A percentile compares a stretch with the other conserved stretches of the same genome.
These are phyloP conservation scores for Royoungia palumana DNA, from an alignment of 768 basidiomycete species.

Conservation along the genomic window DNA sequence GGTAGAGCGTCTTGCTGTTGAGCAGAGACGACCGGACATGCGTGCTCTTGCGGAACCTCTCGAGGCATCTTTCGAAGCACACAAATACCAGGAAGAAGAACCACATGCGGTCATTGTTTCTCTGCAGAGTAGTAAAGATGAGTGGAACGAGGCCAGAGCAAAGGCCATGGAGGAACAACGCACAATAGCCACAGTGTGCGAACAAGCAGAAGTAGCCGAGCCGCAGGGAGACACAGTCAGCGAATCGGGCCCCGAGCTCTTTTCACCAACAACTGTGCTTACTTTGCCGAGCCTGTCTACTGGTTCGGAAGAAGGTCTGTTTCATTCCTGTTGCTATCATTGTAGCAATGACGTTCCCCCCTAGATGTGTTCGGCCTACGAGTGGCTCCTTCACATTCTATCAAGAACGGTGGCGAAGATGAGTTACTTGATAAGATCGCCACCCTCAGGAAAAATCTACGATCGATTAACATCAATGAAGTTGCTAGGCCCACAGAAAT, in stretches of 20 bases:
- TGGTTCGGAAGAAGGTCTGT: slow-evolving; percentile 25
- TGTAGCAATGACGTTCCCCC: slow-evolving; percentile 1
- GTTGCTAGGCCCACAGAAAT: slow-evolving; percentile 41
- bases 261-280: neutral
- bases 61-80: neutral
- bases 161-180: neutral
- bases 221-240: neutral
- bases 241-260: neutral
- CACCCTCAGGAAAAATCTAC: slow-evolving; percentile 55
- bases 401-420: slow-evolving; percentile 38
- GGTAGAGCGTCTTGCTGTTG: slow-evolving; percentile 29
- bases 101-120: neutral
- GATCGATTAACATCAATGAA: slow-evolving; percentile 58
- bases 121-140: slow-evolving; percentile 1
- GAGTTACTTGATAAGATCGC: slow-evolving; percentile 51
- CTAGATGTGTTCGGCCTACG: slow-evolving; percentile 59
- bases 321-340: neutral
- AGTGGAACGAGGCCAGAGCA: slow-evolving; percentile 1
- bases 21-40: slow-evolving; percentile 28
- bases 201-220: slow-evolving; percentile 2
- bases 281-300: neutral
- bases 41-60: slow-evolving; percentile 11
- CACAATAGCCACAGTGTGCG: neutral
- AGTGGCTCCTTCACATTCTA: slow-evolving; percentile 33
- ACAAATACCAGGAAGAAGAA: neutral